Conservation (phyloP, 257 asterid genomes). For the Capsicum rhomboideum region DNA sequence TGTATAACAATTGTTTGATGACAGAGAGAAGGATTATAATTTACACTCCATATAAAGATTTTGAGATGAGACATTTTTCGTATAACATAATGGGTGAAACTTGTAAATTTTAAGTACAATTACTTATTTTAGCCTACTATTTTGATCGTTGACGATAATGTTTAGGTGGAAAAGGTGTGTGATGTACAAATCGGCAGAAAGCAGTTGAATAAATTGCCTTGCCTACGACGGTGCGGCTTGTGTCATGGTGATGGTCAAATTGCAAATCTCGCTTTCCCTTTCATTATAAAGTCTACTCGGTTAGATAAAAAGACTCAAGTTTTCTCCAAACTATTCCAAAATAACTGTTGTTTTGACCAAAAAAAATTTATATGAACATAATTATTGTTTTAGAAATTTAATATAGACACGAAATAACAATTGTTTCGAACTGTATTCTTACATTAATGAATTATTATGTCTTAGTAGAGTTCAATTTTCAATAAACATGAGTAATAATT, state of each 20-base stretch:
- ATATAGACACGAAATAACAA: no score
- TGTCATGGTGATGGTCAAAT: not conserved
- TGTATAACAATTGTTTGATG: not conserved
- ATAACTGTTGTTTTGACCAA: no score
- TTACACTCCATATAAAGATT: no score
- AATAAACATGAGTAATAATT: no score
- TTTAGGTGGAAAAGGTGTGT: not conserved
- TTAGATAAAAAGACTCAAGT: not conserved
- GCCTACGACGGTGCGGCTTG: not conserved
- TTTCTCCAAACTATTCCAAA: no score
- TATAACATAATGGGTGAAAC: not conserved
- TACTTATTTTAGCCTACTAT: not conserved
- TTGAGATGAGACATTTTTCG: not conserved
- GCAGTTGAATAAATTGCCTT: not conserved
- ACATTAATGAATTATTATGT: no score
- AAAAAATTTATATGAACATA: no score
- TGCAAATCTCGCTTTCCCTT: not conserved
- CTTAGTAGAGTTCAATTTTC: no score
- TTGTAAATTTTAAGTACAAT: not conserved
- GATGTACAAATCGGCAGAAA: not conserved
- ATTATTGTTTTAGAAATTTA: no score
- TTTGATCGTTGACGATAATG: not conserved
- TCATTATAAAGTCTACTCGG: not conserved
- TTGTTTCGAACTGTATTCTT: no score
- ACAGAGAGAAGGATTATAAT: not conserved